A percentile compares a stretch with the other conserved stretches of the same genome.
These are phyloP conservation scores for Hyphodiscus sp. DNA, from an alignment of 2,329 filamentous ascomycete species.

Conservation along the genomic window DNA sequence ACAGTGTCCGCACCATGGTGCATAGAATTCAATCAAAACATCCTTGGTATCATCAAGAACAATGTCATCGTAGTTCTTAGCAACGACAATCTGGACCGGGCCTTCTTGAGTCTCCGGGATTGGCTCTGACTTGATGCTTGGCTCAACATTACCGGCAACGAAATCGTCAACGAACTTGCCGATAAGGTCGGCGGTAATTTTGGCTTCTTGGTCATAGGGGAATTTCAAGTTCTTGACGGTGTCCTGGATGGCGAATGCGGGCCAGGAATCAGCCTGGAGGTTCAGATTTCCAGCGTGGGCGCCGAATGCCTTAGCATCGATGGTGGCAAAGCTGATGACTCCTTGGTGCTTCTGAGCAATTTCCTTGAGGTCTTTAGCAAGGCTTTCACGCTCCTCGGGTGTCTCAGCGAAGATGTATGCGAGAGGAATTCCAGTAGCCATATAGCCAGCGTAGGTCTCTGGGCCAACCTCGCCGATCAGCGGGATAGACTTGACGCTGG, in stretches of 20 bases:
- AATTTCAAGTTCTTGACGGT: constrained; percentile 94
- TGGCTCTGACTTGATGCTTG: constrained; percentile 97
- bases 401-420: constrained; percentile 98
- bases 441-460: constrained; percentile 94
- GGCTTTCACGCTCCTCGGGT: constrained; percentile 75
- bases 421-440: constrained; percentile 83
- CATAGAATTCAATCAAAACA: constrained; percentile 96
- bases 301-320: constrained; percentile 89
- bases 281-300: constrained; percentile 96
- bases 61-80: constrained; percentile 86
- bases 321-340: constrained; percentile 94
- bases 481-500: constrained; percentile 78
- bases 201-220: constrained; percentile 80
- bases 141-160: constrained; percentile 78
- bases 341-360: constrained; percentile 90
- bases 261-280: constrained; percentile 92
- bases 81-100: constrained; percentile 80
- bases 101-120: constrained; percentile 91
- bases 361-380: constrained; percentile 72
- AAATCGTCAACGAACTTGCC: constrained; percentile 82
- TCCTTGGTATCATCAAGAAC: constrained; percentile 95
- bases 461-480: constrained; percentile 94
- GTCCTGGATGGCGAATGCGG: constrained; percentile 96
- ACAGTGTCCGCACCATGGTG: constrained; percentile 99
- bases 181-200: constrained; percentile 64